Percentiles rank a stretch among this genome's conserved stretches.
These are phyloP conservation scores for Citrullus colocynthis DNA, from an alignment of 306 rosid species.

Conservation along the genomic window DNA sequence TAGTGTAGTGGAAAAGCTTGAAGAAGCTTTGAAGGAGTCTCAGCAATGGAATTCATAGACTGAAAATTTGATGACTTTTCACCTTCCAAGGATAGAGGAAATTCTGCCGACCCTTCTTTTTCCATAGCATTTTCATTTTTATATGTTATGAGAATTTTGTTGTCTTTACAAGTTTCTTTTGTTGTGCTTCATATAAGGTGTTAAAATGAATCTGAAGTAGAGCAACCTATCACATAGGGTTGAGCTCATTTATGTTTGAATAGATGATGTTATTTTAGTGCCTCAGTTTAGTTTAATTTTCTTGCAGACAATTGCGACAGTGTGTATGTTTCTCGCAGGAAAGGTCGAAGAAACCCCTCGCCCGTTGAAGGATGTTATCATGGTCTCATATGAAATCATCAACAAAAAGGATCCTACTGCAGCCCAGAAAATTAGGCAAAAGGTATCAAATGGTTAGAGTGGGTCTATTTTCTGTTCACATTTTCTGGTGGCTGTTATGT, in stretches of 20 bases:
- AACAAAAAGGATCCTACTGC: conserved; percentile 89
- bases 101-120: no score
- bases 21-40: no score
- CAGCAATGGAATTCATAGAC: no score
- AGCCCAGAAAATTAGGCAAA: conserved; percentile 78
- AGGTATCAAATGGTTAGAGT: conserved; percentile 34
- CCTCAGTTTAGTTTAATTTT: conserved; percentile 21
- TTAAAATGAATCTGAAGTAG: neutral
- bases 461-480: neutral
- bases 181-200: neutral
- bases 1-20: no score
- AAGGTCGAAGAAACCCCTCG: conserved; percentile 99
- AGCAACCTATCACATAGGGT: neutral
- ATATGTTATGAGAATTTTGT: neutral
- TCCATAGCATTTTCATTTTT: neutral
- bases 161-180: neutral
- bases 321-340: conserved; percentile 99
- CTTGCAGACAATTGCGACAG: conserved; percentile 88
- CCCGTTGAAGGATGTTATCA: conserved; percentile 84
- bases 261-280: conserved; percentile 7
- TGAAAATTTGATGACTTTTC: no score
- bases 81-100: no score
- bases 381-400: conserved; percentile 85
- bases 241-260: neutral
- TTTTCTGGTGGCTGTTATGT: neutral